Evolutionary conservation across 495 filamentous ascomycete genomes (phyloP).

Genomic region (Aspergillus haitiensis): DNA sequence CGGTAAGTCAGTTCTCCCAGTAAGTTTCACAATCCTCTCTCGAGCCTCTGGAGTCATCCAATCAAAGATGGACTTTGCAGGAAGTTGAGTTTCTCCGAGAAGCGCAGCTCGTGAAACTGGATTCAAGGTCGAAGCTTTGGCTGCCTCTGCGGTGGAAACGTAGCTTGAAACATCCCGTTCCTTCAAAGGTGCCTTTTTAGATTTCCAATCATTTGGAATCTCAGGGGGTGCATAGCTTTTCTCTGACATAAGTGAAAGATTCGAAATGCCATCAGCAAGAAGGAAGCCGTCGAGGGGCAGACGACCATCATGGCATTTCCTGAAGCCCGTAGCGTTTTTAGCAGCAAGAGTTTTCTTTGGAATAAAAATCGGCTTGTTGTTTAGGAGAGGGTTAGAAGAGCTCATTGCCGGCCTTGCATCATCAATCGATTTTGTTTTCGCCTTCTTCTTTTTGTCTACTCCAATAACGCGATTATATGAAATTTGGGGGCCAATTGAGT

Average conservation of each 20-base stretch:
- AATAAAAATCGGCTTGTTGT: conserved; percentile 71
- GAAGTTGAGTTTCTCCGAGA: conserved; percentile 78
- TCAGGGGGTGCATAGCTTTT: conserved; percentile 71
- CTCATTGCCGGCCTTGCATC: conserved; percentile 35
- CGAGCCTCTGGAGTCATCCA: conserved; percentile 82
- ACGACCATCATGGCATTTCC: conserved; percentile 87
- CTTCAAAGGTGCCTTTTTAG: conserved; percentile 53
- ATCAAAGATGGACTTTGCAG: conserved; percentile 94
- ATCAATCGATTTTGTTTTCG: conserved; percentile 48
- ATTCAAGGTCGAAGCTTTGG: conserved; percentile 72
- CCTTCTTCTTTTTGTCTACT: conserved; percentile 83
- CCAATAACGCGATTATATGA: conserved; percentile 86
- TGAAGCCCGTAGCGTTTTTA: conserved; percentile 56
- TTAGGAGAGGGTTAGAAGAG: conserved; percentile 63
- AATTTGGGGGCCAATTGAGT: conserved; percentile 86
- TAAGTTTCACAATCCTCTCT: conserved; percentile 70
- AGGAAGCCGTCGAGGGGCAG: conserved; percentile 84
- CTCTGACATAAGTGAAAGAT: conserved; percentile 51
- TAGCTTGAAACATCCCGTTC: conserved; percentile 45
- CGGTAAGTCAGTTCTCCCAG: conserved; percentile 75
- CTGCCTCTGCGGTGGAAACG: conserved; percentile 70
- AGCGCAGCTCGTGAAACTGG: conserved; percentile 77
- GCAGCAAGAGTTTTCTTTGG: conserved; percentile 68
- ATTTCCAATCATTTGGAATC: conserved; percentile 76
- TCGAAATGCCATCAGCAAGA: conserved; percentile 62